phyloP scores from a whole-genome alignment of 148 eudicot species.

The Rhododendron vialii region DNA sequence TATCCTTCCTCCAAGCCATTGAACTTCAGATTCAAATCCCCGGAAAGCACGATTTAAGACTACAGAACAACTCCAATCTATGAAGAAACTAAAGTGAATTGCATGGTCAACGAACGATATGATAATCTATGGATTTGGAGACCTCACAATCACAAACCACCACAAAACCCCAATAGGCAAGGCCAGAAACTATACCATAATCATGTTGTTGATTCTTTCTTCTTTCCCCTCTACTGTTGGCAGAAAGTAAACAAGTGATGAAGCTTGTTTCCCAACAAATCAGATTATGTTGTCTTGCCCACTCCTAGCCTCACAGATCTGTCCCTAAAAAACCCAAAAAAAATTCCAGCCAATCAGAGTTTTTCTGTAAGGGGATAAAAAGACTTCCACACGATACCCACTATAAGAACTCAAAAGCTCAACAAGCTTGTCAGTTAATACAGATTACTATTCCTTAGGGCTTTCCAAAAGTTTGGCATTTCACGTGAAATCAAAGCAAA shows the following conservation, averaged over 20 bases:
- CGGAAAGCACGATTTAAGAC: neutral
- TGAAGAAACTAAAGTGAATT: neutral
- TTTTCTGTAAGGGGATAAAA: neutral
- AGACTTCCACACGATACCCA: neutral
- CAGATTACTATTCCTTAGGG: neutral
- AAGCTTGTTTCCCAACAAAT: neutral
- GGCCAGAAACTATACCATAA: conserved; percentile 3
- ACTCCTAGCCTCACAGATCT: neutral
- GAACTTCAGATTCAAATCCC: neutral
- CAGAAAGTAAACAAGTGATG: neutral
- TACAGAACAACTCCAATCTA: neutral
- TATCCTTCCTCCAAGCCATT: conserved; percentile 5
- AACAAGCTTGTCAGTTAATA: neutral
- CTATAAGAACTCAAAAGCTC: neutral
- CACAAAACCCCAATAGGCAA: neutral
- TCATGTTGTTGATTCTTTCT: conserved; percentile 1
- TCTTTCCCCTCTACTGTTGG: neutral
- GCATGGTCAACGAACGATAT: neutral
- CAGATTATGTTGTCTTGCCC: neutral
- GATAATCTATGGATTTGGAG: neutral
- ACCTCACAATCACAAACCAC: neutral
- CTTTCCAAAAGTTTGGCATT: neutral
- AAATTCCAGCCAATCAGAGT: neutral
- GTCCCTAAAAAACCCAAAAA: neutral
- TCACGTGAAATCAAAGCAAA: conserved; percentile 15